Evolutionary conservation across 495 filamentous ascomycete genomes (phyloP).

Genomic region (Jackrogersella multiformis): DNA sequence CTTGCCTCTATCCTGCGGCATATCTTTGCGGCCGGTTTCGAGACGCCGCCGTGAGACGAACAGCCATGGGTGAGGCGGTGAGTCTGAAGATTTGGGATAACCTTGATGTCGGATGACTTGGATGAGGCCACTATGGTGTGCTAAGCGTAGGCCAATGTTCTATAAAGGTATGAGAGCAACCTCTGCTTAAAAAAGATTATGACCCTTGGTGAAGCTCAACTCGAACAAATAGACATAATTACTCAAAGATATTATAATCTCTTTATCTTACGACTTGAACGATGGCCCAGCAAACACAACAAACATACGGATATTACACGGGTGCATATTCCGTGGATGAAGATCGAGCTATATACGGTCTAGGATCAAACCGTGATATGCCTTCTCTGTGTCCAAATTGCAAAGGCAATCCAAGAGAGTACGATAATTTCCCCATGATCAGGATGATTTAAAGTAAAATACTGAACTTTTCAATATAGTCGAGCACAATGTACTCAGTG

Average conservation of each 20-base stretch:
- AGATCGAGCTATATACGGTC: slow-evolving; percentile 32
- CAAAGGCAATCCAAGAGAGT: slow-evolving; percentile 42
- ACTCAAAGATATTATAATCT: neutral
- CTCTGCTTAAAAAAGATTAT: neutral
- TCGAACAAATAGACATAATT: neutral
- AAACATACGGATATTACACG: slow-evolving; percentile 27
- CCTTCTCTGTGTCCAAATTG: slow-evolving; percentile 36
- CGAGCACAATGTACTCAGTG: slow-evolving; percentile 28
- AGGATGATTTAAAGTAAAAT: neutral
- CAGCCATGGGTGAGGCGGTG: slow-evolving; percentile 14
- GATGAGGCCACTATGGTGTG: neutral
- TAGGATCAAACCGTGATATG: slow-evolving; percentile 36
- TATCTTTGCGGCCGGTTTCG: slow-evolving; percentile 19
- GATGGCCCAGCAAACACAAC: slow-evolving; percentile 27
- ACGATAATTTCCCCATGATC: neutral
- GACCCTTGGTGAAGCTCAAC: neutral
- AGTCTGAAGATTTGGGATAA: slow-evolving; percentile 14
- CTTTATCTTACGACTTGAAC: neutral
- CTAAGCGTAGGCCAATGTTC: neutral
- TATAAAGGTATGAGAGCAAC: slow-evolving; percentile 11
- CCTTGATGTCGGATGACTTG: slow-evolving; percentile 1
- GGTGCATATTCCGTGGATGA: slow-evolving; percentile 20
- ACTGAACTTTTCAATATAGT: slow-evolving; percentile 13
- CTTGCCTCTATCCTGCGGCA: neutral
- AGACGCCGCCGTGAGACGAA: slow-evolving; percentile 24